Percentiles rank a stretch among this genome's conserved stretches.
Evolutionary conservation across 306 rosid species (phyloP).

Genomic region (Cucurbita pepo): DNA sequence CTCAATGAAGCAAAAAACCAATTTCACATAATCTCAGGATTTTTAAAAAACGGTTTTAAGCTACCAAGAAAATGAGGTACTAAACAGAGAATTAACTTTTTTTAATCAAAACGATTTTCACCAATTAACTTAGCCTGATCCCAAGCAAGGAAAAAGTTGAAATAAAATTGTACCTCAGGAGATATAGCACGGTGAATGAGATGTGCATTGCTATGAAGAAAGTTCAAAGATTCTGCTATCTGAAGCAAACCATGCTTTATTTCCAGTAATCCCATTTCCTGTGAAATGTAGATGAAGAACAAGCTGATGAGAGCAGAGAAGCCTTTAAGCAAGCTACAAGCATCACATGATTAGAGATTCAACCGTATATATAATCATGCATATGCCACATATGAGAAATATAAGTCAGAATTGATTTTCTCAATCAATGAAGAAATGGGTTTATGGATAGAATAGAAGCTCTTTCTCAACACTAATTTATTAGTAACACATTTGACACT

Average conservation of each 20-base stretch:
- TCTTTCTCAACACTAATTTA: neutral
- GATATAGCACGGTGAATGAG: constrained; percentile 86
- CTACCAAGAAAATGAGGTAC: neutral
- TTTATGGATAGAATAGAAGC: neutral
- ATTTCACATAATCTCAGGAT: neutral
- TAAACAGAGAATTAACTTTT: neutral
- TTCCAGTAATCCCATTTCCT: constrained; percentile 93
- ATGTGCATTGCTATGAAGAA: constrained; percentile 80
- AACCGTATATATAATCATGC: neutral
- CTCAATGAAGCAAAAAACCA: neutral
- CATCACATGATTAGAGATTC: neutral
- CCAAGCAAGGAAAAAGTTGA: neutral
- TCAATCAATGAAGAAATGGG: neutral
- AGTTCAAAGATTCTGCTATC: constrained; percentile 79
- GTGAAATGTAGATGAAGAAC: neutral
- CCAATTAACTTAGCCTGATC: neutral
- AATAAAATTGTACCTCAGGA: constrained; percentile 50
- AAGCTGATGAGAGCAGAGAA: neutral
- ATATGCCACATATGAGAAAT: neutral
- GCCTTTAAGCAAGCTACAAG: neutral
- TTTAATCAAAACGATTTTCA: neutral
- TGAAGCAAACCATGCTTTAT: constrained; percentile 96
- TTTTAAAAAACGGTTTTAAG: neutral
- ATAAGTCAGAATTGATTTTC: neutral
- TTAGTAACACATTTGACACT: neutral